Base-by-base conservation (phyloP, 306 rosid species). In the Parietaria judaica region DNA sequence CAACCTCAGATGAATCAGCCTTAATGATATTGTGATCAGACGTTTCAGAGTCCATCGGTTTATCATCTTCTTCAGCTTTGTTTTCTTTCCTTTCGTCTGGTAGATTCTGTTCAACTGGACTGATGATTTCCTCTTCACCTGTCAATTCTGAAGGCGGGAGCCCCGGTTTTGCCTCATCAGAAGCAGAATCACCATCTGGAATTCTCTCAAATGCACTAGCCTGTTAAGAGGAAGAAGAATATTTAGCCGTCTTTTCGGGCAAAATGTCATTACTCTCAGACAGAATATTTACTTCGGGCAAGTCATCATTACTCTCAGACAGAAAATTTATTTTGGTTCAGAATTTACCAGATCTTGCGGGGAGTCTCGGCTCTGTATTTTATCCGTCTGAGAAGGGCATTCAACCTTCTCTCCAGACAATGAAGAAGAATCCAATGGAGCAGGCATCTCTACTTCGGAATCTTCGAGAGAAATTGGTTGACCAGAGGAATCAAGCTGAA, bases 1-100 rank as follows among this genome's bases (percentile, higher is more conserved):
- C 56, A 23, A 7, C 55, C 60, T 35, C 61, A 51, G 60, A 54
- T 36, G 52, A 61, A 69, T 69, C 56, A 47, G 54, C 46, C 11
- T 61, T 56, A 69, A 54, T 47, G 35, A 11, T 55, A 36, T n/a
- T 64, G 61, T 41, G 35, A 54, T 11, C 61, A 53, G 48, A n/a
- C 46, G 36, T 68, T 38, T 62, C 58, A 11, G 60, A 4, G 11
- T 58, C 70, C 36, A 64, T 51, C 43, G 49, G 36, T 52, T 52
- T 11, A 53, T 41, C 39, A 36, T 50, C 70, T 57, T 3, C 57
- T 63, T 55, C 51, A 56, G 54, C 70, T 34, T 39, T 54, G 54
- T 14, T 11, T 14, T 65, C 73, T 36, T 69, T 54, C 12, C 47
- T 7, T n/a, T 61, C 73, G 15, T 69, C 62, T 9, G 57, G 36